phyloP scores from a whole-genome alignment of 2,329 filamentous ascomycete genomes.

The Trichoderma breve region DNA sequence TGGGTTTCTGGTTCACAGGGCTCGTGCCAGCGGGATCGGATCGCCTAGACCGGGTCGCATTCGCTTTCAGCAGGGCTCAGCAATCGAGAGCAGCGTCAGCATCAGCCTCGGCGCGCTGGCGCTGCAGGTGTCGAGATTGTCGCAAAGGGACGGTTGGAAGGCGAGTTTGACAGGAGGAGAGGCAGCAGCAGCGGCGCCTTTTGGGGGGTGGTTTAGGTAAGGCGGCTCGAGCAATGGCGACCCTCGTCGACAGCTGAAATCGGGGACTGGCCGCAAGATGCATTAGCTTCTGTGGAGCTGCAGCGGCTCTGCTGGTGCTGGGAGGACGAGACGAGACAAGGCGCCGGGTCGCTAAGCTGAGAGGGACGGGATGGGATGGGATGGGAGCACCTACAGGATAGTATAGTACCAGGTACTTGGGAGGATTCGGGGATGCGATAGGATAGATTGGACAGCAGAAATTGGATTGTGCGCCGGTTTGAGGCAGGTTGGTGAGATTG shows the following conservation, averaged over 20 bases:
- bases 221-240: constrained; percentile 15
- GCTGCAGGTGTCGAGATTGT: constrained; percentile 6
- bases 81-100: background rate
- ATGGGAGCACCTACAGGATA: background rate
- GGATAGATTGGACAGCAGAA: background rate
- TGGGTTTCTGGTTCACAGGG: constrained; percentile 12
- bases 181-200: background rate
- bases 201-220: constrained; percentile 18
- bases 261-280: background rate
- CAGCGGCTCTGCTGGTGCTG: constrained; percentile 11
- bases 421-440: background rate
- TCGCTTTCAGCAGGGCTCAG: constrained; percentile 11
- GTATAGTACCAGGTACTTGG: background rate
- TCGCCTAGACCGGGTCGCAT: constrained; percentile 13
- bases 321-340: background rate
- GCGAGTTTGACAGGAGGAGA: background rate
- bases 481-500: constrained; percentile 14
- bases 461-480: background rate
- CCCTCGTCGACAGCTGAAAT: constrained; percentile 18
- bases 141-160: background rate
- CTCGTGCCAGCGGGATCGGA: constrained; percentile 19
- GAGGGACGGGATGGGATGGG: background rate
- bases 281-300: constrained; percentile 20
- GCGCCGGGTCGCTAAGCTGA: background rate
- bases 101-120: constrained; percentile 18